These are phyloP conservation scores for Aureobasidium namibiae DNA, from an alignment of 2,329 filamentous ascomycete species.

Conservation along the genomic window DNA sequence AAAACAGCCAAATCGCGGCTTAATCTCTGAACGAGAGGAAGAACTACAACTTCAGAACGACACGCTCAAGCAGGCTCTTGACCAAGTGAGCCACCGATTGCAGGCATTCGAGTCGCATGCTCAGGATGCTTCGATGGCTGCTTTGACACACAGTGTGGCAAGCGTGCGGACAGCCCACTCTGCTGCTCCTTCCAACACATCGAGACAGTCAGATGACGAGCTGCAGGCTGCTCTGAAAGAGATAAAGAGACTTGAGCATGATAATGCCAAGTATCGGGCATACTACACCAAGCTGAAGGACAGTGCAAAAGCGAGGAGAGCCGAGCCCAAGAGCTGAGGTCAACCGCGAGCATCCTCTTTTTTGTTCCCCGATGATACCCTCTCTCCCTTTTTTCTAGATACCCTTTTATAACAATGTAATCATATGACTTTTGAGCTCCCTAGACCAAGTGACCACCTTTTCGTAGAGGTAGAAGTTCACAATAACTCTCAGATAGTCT, in stretches of 20 bases:
- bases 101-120: conserved; percentile 89
- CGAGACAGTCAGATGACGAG: conserved; percentile 2
- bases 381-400: not conserved
- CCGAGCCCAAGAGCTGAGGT: not conserved
- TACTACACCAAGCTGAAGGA: conserved; percentile 12
- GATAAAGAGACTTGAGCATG: conserved; percentile 1
- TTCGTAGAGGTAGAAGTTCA: no score
- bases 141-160: conserved; percentile 71
- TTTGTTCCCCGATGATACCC: not conserved
- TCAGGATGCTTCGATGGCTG: conserved; percentile 64
- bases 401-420: no score
- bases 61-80: conserved; percentile 73
- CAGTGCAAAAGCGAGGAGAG: conserved; percentile 12
- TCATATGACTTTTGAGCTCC: no score
- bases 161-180: conserved; percentile 5
- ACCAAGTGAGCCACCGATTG: conserved; percentile 79
- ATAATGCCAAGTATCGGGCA: conserved; percentile 3
- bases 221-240: conserved; percentile 1
- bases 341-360: not conserved
- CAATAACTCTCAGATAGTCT: no score
- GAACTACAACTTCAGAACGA: conserved; percentile 85
- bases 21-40: conserved; percentile 45
- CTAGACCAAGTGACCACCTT: no score
- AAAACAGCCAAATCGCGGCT: conserved; percentile 34
- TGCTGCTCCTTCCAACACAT: not conserved